Base-by-base conservation (phyloP, 1,284 basidiomycete genomes). In the Waitea zeae region DNA sequence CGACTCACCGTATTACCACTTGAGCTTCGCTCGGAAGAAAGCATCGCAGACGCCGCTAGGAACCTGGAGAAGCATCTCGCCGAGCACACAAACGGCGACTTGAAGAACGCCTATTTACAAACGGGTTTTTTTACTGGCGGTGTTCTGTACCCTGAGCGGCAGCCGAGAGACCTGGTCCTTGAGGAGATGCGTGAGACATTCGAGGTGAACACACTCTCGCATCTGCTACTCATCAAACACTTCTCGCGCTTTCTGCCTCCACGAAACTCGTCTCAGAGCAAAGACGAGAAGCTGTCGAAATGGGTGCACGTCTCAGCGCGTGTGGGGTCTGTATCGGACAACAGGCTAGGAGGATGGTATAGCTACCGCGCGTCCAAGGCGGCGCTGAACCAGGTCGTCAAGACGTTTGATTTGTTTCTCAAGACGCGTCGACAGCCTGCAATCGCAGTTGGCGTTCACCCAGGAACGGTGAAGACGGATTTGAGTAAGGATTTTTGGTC, bases 301-400 rank as follows among this genome's bases (percentile, higher is more conserved):
- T 73, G 70, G 70, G 64, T 69, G 12, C 70, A 75, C 46, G 50
- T 77, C 41, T 64, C 66, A 7, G 73, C 73, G 3, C 65, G 69
- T 28, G 67, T 77, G 7, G 73, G 73, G 20, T 72, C 67, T 30
- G 65, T 77, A 39, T 58, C 57, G 12, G 73, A 79, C 47, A 79
- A 78, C 48, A 50, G 52, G 20, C 59, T 58, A 33, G 74, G 74
- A 5, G 73, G 70, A 19, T 82, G 78, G 78, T 81, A 76, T 49
- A 74, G 70, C 17, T 82, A 82, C 49, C 64, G 78, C 30, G 60
- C 75, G 37, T 78, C 75, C 36, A 83, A 83, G 49, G 70, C 78
- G 0, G 78, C 79, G 30, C 59, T 82, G 38, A 81, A 83, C 48
- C 77, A 82, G 49, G 61, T 76, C 33, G 57, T 81, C 46, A 68